These are phyloP conservation scores for Corchorus capsularis DNA, from an alignment of 345 rosid genomes.

Conservation along the genomic window DNA sequence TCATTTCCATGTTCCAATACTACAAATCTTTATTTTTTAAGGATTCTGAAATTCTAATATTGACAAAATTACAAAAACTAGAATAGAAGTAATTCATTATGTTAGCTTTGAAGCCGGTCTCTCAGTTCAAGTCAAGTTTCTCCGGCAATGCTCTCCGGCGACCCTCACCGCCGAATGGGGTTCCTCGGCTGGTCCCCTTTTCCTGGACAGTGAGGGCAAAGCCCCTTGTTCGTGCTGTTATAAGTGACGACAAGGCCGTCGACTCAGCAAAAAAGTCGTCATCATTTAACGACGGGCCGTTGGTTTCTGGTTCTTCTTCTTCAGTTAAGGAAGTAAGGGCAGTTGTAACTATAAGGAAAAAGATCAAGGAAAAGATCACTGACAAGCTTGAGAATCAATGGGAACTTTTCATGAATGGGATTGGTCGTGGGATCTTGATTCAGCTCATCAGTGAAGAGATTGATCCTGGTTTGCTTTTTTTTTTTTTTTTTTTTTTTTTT, in stretches of 20 bases:
- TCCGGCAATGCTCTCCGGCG: conserved; percentile 35
- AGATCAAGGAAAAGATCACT: conserved; percentile 67
- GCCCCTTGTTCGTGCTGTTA: conserved; percentile 48
- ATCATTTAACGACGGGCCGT: conserved; percentile 24
- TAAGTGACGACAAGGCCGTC: conserved; percentile 60
- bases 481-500: not conserved
- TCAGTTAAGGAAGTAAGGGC: conserved; percentile 53
- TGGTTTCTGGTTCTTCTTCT: conserved; percentile 24
- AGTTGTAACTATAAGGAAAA: conserved; percentile 72
- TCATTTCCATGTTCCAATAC: not conserved
- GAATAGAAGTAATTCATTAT: no score
- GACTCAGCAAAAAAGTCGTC: conserved; percentile 37
- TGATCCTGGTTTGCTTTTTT: conserved; percentile 64
- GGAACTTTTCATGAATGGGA: conserved; percentile 68
- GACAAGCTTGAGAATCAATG: conserved; percentile 73
- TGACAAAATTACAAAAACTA: no score
- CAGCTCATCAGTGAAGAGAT: conserved; percentile 81
- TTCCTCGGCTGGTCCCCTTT: conserved; percentile 16
- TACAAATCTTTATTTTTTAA: not conserved
- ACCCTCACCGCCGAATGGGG: conserved; percentile 24
- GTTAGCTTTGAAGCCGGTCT: conserved; percentile 38
- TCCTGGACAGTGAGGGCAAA: conserved; percentile 19
- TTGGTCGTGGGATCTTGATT: conserved; percentile 79
- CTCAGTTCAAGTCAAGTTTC: conserved; percentile 46
- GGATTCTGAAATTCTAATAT: not conserved